phyloP scores from a whole-genome alignment of 805 yeast genomes.

The Kluyveromyces siamensis region DNA sequence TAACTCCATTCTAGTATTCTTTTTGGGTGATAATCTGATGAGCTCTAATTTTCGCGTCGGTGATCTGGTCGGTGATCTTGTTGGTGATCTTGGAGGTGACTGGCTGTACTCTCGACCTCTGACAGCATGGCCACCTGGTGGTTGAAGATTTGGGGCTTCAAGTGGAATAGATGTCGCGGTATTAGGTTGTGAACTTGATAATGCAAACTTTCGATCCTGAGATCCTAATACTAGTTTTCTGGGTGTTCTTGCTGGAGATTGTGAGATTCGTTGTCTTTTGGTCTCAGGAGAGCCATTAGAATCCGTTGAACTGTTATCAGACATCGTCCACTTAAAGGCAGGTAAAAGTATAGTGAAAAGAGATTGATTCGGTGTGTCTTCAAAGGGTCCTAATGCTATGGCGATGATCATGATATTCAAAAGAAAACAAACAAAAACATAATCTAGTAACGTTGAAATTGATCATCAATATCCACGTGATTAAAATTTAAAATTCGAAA shows the following conservation, averaged over 20 bases:
- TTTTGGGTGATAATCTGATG: conserved; percentile 34
- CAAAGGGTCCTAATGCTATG: no score
- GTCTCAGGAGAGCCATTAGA: conserved; percentile 4
- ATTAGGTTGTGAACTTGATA: conserved; percentile 18
- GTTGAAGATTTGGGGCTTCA: conserved; percentile 23
- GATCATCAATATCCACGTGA: no score
- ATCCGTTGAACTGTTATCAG: background rate
- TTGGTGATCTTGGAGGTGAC: conserved; percentile 22
- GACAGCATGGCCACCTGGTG: conserved; percentile 25
- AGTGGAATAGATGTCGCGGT: conserved; percentile 15
- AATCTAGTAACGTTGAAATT: no score
- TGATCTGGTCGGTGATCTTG: conserved; percentile 30
- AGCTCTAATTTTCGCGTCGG: conserved; percentile 34
- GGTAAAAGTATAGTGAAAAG: background rate
- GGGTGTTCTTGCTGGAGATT: conserved; percentile 17
- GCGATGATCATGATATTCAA: background rate
- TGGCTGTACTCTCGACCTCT: conserved; percentile 30
- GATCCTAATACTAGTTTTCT: conserved; percentile 20
- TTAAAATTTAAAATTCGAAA: no score
- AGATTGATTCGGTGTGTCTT: no score
- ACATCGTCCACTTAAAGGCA: background rate
- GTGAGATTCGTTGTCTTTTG: conserved; percentile 5
- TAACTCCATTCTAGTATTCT: conserved; percentile 26
- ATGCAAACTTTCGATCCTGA: conserved; percentile 14
- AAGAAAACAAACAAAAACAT: background rate